These are phyloP conservation scores for Psophocarpus tetragonolobus DNA, from an alignment of 306 rosid genomes.

Conservation along the genomic window DNA sequence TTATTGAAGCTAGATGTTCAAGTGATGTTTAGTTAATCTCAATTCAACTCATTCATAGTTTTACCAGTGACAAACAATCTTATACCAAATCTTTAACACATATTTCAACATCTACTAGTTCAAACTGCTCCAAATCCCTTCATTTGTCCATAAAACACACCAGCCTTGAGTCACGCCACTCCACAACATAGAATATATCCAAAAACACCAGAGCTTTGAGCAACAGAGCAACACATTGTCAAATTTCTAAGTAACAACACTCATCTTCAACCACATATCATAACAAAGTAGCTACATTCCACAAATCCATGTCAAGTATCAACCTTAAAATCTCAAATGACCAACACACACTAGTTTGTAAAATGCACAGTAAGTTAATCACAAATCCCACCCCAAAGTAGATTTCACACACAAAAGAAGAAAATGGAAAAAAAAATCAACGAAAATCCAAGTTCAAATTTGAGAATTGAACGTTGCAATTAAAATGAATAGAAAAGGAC, in stretches of 20 bases:
- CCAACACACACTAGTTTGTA: neutral
- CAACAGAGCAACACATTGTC: neutral
- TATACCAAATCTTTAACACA: neutral
- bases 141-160: neutral
- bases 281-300: neutral
- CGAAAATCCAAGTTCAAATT: neutral
- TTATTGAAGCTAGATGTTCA: slow-evolving; percentile 5
- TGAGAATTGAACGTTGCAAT: slow-evolving; percentile 19
- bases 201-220: neutral
- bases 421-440: slow-evolving; percentile 20
- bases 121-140: slow-evolving; percentile 20
- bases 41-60: neutral
- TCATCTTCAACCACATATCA: slow-evolving; percentile 3
- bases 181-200: neutral
- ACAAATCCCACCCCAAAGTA: slow-evolving; percentile 9
- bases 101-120: neutral
- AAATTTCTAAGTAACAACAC: neutral
- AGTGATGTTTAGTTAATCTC: neutral
- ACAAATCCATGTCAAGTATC: neutral
- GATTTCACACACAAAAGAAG: slow-evolving; percentile 3
- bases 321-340: neutral
- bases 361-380: neutral
- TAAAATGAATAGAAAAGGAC: neutral
- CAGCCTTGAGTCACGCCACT: neutral
- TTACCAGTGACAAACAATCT: neutral